These are phyloP conservation scores for Phytophthora lateralis DNA, from an alignment of 352 stramenopile genomes.

Conservation along the genomic window DNA sequence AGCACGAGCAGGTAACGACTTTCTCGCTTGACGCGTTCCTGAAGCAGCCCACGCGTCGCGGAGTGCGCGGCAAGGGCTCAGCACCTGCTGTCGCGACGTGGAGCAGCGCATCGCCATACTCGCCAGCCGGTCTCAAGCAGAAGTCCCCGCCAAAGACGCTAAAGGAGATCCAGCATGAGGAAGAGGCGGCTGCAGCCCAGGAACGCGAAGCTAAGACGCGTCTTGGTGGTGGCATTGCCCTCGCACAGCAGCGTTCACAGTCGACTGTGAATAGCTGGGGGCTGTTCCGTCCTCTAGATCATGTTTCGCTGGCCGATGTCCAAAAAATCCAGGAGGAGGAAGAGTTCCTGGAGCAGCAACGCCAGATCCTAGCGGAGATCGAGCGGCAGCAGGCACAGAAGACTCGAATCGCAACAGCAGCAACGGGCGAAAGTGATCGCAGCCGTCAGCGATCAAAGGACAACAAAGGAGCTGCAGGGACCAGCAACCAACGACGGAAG, in stretches of 20 bases:
- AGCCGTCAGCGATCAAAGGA: conserved; percentile 9
- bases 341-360: conserved; percentile 66
- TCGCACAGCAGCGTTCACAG: conserved; percentile 27
- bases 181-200: conserved; percentile 43
- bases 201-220: conserved; percentile 57
- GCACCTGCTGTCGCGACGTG: conserved; percentile 25
- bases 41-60: conserved; percentile 44
- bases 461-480: conserved; percentile 20
- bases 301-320: conserved; percentile 68
- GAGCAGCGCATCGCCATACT: conserved; percentile 16
- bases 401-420: conserved; percentile 15
- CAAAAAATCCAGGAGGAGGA: conserved; percentile 70
- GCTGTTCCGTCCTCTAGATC: conserved; percentile 41
- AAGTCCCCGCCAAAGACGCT: conserved; percentile 45
- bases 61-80: conserved; percentile 17
- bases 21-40: conserved; percentile 76
- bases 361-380: conserved; percentile 69
- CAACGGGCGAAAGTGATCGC: conserved; percentile 1
- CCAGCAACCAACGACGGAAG: conserved; percentile 22
- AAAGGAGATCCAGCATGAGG: conserved; percentile 73
- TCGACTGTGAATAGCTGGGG: conserved; percentile 81
- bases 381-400: conserved; percentile 36
- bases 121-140: conserved; percentile 8
- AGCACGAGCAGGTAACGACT: conserved; percentile 45
- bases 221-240: conserved; percentile 27